These are phyloP conservation scores for Flaveria floridana DNA, from an alignment of 140 eudicot genomes.

Conservation along the genomic window DNA sequence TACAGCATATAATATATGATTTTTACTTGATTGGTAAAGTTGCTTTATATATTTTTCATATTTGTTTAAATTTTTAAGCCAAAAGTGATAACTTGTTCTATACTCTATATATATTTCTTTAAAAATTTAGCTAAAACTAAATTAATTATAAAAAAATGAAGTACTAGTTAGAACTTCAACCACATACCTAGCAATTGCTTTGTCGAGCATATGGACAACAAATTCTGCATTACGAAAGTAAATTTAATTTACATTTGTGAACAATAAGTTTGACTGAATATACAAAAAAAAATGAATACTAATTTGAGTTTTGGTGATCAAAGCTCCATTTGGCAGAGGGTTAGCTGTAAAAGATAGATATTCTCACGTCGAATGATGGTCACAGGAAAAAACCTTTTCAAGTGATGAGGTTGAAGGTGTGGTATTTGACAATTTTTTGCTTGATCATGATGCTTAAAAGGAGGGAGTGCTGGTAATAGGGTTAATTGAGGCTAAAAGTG, in stretches of 20 bases:
- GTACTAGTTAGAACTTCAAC: neutral
- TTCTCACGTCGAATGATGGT: no score
- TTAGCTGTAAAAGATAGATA: no score
- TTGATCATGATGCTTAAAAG: no score
- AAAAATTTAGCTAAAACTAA: neutral
- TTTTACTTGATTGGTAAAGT: slow-evolving; percentile 1
- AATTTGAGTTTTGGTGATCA: neutral
- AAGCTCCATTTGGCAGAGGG: neutral
- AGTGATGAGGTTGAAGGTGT: no score
- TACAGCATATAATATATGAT: neutral
- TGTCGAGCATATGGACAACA: slow-evolving; percentile 72
- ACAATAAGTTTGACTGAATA: neutral
- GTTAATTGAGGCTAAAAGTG: no score
- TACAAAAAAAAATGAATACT: neutral
- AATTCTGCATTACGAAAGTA: slow-evolving; percentile 56
- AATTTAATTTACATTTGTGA: neutral
- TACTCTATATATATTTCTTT: neutral
- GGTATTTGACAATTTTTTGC: no score
- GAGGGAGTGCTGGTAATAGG: no score
- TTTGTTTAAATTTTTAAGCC: neutral
- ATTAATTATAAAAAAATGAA: no score
- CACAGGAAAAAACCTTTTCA: no score
- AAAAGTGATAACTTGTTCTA: neutral
- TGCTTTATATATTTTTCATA: neutral
- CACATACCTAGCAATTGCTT: slow-evolving; percentile 70